phyloP scores from a whole-genome alignment of 75 land plant genomes.

The Sequoia sempervirens region DNA sequence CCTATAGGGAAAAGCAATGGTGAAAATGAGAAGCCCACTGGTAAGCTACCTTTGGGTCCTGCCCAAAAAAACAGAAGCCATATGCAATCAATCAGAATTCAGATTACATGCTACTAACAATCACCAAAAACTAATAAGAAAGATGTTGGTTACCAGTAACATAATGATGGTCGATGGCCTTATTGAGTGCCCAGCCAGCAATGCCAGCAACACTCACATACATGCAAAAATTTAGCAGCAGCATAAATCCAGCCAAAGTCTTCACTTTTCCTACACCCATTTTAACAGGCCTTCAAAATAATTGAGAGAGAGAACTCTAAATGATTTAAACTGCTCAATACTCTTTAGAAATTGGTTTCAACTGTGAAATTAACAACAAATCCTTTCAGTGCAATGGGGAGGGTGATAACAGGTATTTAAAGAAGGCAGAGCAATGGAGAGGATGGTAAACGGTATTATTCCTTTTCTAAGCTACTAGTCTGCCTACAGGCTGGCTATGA shows the following conservation, averaged over 20 bases:
- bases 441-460: too few relatives aligned
- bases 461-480: neutral
- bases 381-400: neutral
- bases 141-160: slow-evolving; percentile 26
- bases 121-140: neutral
- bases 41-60: too few relatives aligned
- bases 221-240: slow-evolving; percentile 37
- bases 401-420: neutral
- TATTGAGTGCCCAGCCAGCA: too few relatives aligned
- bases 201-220: too few relatives aligned
- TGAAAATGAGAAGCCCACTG: too few relatives aligned
- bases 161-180: slow-evolving; percentile 13
- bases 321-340: neutral
- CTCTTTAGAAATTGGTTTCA: too few relatives aligned
- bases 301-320: neutral
- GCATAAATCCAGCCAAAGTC: slow-evolving; percentile 32
- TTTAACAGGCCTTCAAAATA: neutral
- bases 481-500: neutral
- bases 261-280: slow-evolving; percentile 30
- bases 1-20: too few relatives aligned
- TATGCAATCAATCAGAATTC: too few relatives aligned
- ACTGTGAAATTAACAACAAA: too few relatives aligned
- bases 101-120: too few relatives aligned
- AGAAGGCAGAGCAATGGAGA: neutral
- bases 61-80: slow-evolving; percentile 11